These are phyloP conservation scores for Alternaria dauci DNA, from an alignment of 2,329 filamentous ascomycete species.

Conservation along the genomic window DNA sequence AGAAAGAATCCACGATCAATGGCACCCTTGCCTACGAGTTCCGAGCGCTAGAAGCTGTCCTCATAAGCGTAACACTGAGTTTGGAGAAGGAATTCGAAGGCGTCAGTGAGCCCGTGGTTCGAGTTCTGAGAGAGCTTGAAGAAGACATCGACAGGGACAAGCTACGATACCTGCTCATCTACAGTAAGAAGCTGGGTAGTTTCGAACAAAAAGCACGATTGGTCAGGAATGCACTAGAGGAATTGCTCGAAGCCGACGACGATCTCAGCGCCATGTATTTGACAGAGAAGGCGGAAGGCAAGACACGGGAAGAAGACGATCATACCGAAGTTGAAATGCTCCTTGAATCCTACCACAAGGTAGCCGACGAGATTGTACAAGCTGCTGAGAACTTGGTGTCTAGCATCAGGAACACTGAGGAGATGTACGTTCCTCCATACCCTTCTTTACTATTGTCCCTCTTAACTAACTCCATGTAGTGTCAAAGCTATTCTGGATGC, in stretches of 20 bases:
- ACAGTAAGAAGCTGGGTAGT: slow-evolving; percentile 93
- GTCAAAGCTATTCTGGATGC: slow-evolving; percentile 97
- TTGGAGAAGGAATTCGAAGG: slow-evolving; percentile 95
- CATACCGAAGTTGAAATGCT: slow-evolving; percentile 98
- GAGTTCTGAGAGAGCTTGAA: slow-evolving; percentile 87
- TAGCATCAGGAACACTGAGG: slow-evolving; percentile 96
- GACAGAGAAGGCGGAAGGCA: slow-evolving; percentile 82
- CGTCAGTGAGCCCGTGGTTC: slow-evolving; percentile 89
- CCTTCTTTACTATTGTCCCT: neutral
- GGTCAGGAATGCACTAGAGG: slow-evolving; percentile 92
- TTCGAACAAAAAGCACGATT: slow-evolving; percentile 97
- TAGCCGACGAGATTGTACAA: slow-evolving; percentile 97
- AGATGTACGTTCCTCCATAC: slow-evolving; percentile 76
- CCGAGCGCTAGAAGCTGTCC: slow-evolving; percentile 89
- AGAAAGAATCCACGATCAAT: slow-evolving; percentile 68
- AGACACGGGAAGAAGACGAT: slow-evolving; percentile 78
- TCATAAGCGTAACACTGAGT: slow-evolving; percentile 91
- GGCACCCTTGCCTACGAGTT: slow-evolving; percentile 87
- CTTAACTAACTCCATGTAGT: slow-evolving; percentile 56
- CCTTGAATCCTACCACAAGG: slow-evolving; percentile 95
- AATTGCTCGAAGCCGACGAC: slow-evolving; percentile 94
- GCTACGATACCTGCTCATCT: slow-evolving; percentile 85
- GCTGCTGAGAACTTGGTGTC: slow-evolving; percentile 91
- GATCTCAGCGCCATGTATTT: slow-evolving; percentile 95
- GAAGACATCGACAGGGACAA: slow-evolving; percentile 97